phyloP scores from a whole-genome alignment of 441 rosid genomes.

The Populus hybrid region DNA sequence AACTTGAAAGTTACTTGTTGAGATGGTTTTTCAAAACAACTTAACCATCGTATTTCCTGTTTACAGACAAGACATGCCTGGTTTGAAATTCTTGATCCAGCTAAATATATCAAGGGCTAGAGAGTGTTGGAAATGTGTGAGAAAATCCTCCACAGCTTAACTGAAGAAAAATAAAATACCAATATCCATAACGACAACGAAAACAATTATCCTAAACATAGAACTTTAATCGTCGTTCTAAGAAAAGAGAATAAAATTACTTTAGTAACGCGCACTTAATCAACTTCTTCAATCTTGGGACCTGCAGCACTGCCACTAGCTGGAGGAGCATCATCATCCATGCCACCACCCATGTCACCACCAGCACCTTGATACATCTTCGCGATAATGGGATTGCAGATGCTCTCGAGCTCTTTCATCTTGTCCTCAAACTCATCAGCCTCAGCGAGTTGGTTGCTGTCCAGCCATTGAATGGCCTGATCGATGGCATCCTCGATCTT shows the following conservation, averaged over 20 bases:
- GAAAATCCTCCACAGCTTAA: background rate
- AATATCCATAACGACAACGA: background rate
- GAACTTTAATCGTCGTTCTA: background rate
- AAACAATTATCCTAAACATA: background rate
- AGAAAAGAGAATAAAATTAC: background rate
- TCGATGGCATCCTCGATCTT: conserved; percentile 59
- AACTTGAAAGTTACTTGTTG: background rate
- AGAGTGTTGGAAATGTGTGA: background rate
- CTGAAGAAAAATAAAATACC: background rate
- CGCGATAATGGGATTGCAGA: too few relatives aligned
- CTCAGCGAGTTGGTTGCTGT: too few relatives aligned
- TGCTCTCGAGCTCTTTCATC: too few relatives aligned
- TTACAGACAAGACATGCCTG: too few relatives aligned
- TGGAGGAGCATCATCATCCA: too few relatives aligned
- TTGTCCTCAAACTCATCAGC: too few relatives aligned
- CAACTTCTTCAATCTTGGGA: background rate
- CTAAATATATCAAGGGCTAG: background rate
- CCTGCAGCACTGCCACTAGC: too few relatives aligned
- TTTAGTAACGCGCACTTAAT: background rate
- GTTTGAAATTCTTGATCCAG: background rate
- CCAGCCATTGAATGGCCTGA: conserved; percentile 7
- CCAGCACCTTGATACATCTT: too few relatives aligned
- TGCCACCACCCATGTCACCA: too few relatives aligned
- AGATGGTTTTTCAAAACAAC: too few relatives aligned
- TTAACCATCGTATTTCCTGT: too few relatives aligned